phyloP scores from a whole-genome alignment of 495 filamentous ascomycete species.

The Durotheca rogersii region DNA sequence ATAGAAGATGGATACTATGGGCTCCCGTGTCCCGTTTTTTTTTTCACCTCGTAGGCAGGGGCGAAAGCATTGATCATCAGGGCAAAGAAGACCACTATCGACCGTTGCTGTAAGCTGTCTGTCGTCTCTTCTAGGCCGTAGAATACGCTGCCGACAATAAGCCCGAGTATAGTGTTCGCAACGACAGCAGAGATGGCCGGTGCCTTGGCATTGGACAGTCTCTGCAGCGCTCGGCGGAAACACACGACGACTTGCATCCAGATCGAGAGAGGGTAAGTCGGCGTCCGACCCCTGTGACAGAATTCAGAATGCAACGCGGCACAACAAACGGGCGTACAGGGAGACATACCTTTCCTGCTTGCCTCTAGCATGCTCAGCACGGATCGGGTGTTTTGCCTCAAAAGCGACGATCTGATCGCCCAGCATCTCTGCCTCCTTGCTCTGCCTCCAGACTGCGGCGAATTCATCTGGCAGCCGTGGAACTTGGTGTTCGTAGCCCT shows the following conservation, averaged over 20 bases:
- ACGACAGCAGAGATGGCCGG: constrained; percentile 59
- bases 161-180: constrained; percentile 60
- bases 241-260: constrained; percentile 58
- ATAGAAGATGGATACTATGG: constrained; percentile 51
- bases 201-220: constrained; percentile 56
- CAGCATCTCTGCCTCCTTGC: constrained; percentile 39
- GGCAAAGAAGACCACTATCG: constrained; percentile 67
- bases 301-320: too few species aligned
- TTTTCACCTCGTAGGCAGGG: constrained; percentile 60
- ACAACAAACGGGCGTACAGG: too few species aligned
- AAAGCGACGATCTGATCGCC: constrained; percentile 20
- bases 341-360: neutral
- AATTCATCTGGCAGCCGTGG: constrained; percentile 65
- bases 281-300: too few species aligned
- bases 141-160: constrained; percentile 68
- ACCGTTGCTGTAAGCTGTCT: constrained; percentile 58
- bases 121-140: constrained; percentile 58
- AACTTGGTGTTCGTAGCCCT: constrained; percentile 54
- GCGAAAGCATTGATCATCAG: constrained; percentile 67
- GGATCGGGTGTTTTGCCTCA: neutral
- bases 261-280: constrained; percentile 60
- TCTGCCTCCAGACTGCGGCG: constrained; percentile 54
- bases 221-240: constrained; percentile 56
- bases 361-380: neutral
- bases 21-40: constrained; percentile 9